Base-by-base conservation (phyloP, 2,329 filamentous ascomycete genomes). In the Colletotrichum sojae region DNA sequence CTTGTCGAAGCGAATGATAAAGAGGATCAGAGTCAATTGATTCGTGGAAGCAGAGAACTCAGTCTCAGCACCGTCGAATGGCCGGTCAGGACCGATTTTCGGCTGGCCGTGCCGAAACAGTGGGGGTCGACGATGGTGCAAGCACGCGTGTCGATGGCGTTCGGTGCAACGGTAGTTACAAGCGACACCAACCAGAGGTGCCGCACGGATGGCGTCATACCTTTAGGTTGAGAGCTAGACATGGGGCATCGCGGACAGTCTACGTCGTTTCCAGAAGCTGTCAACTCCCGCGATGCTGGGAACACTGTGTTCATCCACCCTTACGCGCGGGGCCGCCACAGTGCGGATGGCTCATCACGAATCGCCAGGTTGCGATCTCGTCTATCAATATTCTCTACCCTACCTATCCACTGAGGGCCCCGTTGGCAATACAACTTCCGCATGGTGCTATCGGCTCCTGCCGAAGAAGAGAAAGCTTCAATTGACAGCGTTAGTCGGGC, bases 381-480 rank as follows among this genome's bases (percentile, higher is more conserved):
- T 63, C 27, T 27, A 67, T 57, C 59, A 46, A 45, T n/a, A 46
- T 48, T 25, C 15, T 31, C 43, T 57, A 36, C 31, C 31, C 31
- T 36, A 36, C 31, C 8, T 36, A n/a, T 39, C 59, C 53, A 63
- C 53, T 31, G n/a, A 53, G 1, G 15, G 22, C 13, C n/a, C 51
- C 22, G 39, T 51, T 39, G 22, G 48, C 36, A 43, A 63, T 52
- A 57, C 25, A 46, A 39, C 45, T 52, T 25, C 53, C 53, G 52
- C 45, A 58, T 53, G 45, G 52, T 27, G 52, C 52, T 53, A 2
- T 53, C 53, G 64, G 64, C 59, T 63, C 45, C 59, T 63, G 52
- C 59, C 59, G 64, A 58, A 46, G n/a, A 52, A 46, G 59, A 43
- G 39, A 63, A 67, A 67, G 64, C 64, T 67, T 67, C 59, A 53